These are phyloP conservation scores for Albatrellus ellisii DNA, from an alignment of 768 basidiomycete genomes.

Conservation along the genomic window DNA sequence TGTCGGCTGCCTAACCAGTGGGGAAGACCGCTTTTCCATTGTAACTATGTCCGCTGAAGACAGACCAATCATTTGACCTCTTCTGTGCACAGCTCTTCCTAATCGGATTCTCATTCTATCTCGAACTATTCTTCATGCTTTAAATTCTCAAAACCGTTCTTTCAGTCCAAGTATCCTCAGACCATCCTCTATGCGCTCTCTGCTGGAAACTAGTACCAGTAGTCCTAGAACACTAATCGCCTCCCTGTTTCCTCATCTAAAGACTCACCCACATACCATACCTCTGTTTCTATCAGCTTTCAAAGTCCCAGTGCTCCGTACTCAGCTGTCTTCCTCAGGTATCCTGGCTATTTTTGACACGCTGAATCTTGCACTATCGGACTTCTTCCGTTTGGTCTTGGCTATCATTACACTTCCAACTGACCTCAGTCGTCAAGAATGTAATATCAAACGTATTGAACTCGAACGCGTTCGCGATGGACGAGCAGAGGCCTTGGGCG, in stretches of 20 bases:
- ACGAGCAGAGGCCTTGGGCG: constrained; percentile 54
- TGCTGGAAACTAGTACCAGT: constrained; percentile 32
- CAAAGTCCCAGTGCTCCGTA: constrained; percentile 2
- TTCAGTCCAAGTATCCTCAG: constrained; percentile 32
- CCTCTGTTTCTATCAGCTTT: constrained; percentile 9
- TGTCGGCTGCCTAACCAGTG: not conserved
- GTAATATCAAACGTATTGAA: constrained; percentile 39
- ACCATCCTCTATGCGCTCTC: constrained; percentile 31
- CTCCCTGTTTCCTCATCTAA: constrained; percentile 56
- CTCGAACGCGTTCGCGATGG: constrained; percentile 55
- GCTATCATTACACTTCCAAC: constrained; percentile 36
- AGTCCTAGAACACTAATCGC: constrained; percentile 38
- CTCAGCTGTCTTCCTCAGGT: constrained; percentile 7
- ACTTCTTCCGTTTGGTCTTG: constrained; percentile 12
- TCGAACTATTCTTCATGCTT: constrained; percentile 29
- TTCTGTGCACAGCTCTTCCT: constrained; percentile 36
- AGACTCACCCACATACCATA: constrained; percentile 18
- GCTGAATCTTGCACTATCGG: constrained; percentile 5
- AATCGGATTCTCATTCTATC: constrained; percentile 25
- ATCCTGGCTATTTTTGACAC: constrained; percentile 10
- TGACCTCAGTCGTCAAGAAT: constrained; percentile 54
- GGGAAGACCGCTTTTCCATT: constrained; percentile 5
- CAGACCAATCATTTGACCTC: too few species aligned
- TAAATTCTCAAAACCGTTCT: constrained; percentile 29
- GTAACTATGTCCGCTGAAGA: too few species aligned